These are phyloP conservation scores for Funneliformis caledonium DNA, from an alignment of 371 early-diverging fungal genomes.

Conservation along the genomic window DNA sequence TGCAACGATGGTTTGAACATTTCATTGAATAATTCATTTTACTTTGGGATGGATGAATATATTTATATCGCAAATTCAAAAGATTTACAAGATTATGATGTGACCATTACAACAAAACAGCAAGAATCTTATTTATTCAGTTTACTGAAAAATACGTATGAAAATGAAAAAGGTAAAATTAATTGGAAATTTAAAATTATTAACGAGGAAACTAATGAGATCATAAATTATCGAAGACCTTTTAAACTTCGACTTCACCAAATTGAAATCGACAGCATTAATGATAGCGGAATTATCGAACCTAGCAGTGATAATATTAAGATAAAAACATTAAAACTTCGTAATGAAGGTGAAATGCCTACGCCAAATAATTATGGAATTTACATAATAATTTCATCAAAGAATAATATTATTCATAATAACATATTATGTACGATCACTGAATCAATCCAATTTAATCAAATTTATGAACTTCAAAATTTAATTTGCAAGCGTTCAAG, in stretches of 20 bases:
- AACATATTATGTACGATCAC: neutral
- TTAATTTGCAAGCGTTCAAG: neutral
- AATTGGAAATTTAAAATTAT: neutral
- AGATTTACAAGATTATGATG: neutral
- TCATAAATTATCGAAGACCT: neutral
- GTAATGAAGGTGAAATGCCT: neutral
- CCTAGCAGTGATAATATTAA: neutral
- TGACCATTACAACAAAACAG: neutral
- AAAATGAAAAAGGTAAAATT: neutral
- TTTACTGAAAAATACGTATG: neutral
- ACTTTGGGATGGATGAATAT: neutral
- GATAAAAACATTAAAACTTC: neutral
- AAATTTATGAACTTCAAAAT: neutral
- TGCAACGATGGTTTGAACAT: neutral
- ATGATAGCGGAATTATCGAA: neutral
- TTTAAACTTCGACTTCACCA: neutral
- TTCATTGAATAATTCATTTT: neutral
- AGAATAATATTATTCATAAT: neutral
- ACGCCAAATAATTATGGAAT: neutral
- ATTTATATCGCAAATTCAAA: neutral
- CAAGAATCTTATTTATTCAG: neutral
- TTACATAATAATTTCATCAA: neutral
- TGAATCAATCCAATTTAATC: neutral
- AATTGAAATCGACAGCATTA: neutral
- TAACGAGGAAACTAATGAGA: neutral